Evolutionary conservation across 345 rosid species (phyloP).

Genomic region (Barbarea vulgaris): DNA sequence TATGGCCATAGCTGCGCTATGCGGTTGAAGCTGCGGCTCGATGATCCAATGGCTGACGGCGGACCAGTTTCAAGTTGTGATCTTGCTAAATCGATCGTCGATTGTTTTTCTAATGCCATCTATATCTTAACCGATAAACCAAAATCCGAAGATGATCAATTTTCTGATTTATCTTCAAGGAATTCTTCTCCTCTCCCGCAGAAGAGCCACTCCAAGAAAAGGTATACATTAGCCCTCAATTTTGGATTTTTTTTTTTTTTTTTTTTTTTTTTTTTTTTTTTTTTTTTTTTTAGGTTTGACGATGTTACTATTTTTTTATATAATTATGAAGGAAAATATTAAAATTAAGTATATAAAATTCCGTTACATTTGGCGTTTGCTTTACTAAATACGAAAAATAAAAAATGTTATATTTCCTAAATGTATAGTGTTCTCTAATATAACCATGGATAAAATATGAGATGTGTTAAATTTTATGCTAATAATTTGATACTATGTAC

Average conservation of each 20-base stretch:
- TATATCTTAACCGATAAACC: constrained; percentile 18
- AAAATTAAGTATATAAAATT: no score
- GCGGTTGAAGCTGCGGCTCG: constrained; percentile 25
- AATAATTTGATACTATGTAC: not conserved
- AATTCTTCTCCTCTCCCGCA: constrained; percentile 11
- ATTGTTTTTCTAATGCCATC: constrained; percentile 30
- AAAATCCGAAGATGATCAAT: not conserved
- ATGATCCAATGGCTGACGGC: constrained; percentile 23
- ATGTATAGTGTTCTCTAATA: not conserved
- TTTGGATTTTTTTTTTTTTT: no score
- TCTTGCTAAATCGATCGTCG: constrained; percentile 27
- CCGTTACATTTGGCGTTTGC: not conserved
- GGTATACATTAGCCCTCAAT: constrained; percentile 20
- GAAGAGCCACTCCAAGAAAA: constrained; percentile 26
- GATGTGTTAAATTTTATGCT: not conserved
- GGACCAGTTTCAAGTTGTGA: constrained; percentile 28
- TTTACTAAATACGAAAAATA: not conserved
- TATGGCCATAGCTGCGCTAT: constrained; percentile 36
- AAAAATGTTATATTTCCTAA: not conserved
- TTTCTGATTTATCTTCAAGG: constrained; percentile 18
- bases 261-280: no score
- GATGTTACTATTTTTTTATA: no score
- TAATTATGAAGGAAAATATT: no score
- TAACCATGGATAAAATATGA: not conserved
- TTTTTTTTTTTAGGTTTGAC: no score